Evolutionary conservation across 1,284 basidiomycete genomes (phyloP).

Genomic region (Cryptococcus sp.): DNA sequence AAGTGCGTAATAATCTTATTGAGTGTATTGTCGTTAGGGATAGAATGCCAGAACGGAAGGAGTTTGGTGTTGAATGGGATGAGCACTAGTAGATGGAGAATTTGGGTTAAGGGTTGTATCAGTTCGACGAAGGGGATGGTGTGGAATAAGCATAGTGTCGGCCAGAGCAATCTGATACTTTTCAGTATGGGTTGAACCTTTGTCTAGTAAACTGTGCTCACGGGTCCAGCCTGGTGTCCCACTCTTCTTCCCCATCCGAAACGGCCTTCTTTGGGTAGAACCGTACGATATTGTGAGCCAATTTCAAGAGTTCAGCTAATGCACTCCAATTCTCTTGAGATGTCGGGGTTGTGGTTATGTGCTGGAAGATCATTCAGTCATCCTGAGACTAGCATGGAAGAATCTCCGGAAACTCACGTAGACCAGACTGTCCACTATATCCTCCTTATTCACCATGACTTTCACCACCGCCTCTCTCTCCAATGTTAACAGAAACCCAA

Average conservation of each 20-base stretch:
- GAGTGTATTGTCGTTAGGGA: constrained; percentile 20
- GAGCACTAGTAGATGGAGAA: constrained; percentile 35
- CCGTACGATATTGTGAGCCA: constrained; percentile 37
- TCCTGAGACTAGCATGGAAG: constrained; percentile 5
- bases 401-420: constrained; percentile 21
- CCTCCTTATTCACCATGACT: constrained; percentile 33
- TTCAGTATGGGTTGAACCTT: too few relatives aligned
- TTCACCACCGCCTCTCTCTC: constrained; percentile 25
- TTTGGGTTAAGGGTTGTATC: constrained; percentile 30
- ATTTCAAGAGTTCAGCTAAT: constrained; percentile 42
- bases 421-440: constrained; percentile 26
- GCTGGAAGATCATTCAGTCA: background rate
- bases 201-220: constrained; percentile 10
- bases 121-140: constrained; percentile 25
- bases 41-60: constrained; percentile 28
- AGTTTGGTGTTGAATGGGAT: constrained; percentile 31
- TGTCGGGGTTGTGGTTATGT: constrained; percentile 11
- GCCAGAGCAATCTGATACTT: constrained; percentile 21
- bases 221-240: constrained; percentile 33
- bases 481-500: constrained; percentile 40
- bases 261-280: constrained; percentile 25
- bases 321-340: constrained; percentile 23
- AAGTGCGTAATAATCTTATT: too few relatives aligned
- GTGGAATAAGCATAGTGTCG: constrained; percentile 28
- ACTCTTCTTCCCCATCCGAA: constrained; percentile 14